Conservation (phyloP, 2,329 filamentous ascomycete genomes). For the Nigrospora sphaerica region DNA sequence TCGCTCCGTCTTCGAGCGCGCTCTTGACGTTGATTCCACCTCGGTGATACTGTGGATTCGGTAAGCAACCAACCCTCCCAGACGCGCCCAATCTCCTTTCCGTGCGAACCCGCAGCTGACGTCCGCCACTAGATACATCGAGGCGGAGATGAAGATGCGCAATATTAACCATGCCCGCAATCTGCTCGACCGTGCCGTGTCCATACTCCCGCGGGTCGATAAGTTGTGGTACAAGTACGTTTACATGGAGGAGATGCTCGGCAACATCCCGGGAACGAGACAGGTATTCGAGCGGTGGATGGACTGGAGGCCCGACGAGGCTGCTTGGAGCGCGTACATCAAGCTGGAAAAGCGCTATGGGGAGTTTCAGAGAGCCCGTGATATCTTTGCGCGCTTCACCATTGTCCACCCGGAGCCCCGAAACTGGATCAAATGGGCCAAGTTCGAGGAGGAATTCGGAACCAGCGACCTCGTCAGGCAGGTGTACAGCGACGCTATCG, state of each 20-base stretch:
- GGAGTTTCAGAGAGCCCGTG: constrained; percentile 83
- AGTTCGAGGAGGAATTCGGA: constrained; percentile 92
- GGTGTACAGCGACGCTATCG: constrained; percentile 82
- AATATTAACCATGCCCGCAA: constrained; percentile 98
- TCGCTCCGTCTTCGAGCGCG: constrained; percentile 87
- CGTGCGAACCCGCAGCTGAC: too few relatives aligned
- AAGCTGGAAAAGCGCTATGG: constrained; percentile 94
- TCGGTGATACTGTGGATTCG: constrained; percentile 83
- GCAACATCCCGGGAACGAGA: constrained; percentile 84
- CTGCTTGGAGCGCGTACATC: constrained; percentile 92
- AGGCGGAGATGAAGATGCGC: constrained; percentile 89
- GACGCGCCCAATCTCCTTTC: too few relatives aligned
- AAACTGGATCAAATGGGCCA: constrained; percentile 99
- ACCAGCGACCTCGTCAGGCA: constrained; percentile 88
- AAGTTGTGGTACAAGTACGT: constrained; percentile 99
- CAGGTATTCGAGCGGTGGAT: constrained; percentile 98
- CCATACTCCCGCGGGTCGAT: constrained; percentile 81
- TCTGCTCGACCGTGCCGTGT: constrained; percentile 88
- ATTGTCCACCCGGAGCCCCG: constrained; percentile 87
- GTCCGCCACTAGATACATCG: constrained; percentile 55
- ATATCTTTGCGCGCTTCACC: constrained; percentile 85
- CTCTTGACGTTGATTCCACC: constrained; percentile 84
- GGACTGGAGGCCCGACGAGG: constrained; percentile 95
- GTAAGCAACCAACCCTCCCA: too few relatives aligned
- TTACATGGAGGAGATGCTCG: constrained; percentile 96